Evolutionary conservation across 371 early-diverging fungal genomes (phyloP).

Genomic region (Smittium mucronatum): DNA sequence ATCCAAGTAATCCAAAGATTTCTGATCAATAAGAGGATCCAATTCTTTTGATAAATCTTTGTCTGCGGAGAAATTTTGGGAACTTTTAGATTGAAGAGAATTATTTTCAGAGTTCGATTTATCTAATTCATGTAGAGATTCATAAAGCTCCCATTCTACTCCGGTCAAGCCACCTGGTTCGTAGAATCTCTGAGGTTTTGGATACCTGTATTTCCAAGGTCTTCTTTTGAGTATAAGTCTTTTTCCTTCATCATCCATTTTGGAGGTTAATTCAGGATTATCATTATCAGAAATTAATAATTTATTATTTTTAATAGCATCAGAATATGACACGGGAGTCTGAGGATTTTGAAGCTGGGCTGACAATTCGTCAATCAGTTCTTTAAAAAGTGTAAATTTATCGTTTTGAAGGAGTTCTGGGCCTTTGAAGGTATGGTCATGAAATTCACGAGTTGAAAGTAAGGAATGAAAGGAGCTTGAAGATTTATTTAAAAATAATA

Average conservation of each 20-base stretch:
- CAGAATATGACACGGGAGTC: not conserved
- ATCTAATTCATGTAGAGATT: too few species aligned
- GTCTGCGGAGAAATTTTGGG: too few species aligned
- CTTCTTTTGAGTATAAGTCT: slow-evolving; percentile 5
- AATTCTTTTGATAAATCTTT: too few species aligned
- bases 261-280: not conserved
- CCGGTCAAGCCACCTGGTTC: not conserved
- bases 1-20: not conserved
- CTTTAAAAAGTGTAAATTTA: too few species aligned
- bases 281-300: not conserved
- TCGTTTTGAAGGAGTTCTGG: too few species aligned
- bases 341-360: not conserved
- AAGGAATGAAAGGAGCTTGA: too few species aligned
- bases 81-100: too few species aligned
- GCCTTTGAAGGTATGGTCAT: too few species aligned
- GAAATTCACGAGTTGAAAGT: too few species aligned
- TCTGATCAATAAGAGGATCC: not conserved
- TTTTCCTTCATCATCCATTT: not conserved
- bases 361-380: not conserved
- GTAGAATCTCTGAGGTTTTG: not conserved
- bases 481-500: too few species aligned
- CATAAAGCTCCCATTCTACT: slow-evolving; percentile 2
- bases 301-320: not conserved
- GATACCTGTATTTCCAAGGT: slow-evolving; percentile 9
- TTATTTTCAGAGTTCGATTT: not conserved